A percentile compares a stretch with the other conserved stretches of the same genome.
Conservation (phyloP, 75 land plant genomes). For the Isoetes taiwanensis region DNA sequence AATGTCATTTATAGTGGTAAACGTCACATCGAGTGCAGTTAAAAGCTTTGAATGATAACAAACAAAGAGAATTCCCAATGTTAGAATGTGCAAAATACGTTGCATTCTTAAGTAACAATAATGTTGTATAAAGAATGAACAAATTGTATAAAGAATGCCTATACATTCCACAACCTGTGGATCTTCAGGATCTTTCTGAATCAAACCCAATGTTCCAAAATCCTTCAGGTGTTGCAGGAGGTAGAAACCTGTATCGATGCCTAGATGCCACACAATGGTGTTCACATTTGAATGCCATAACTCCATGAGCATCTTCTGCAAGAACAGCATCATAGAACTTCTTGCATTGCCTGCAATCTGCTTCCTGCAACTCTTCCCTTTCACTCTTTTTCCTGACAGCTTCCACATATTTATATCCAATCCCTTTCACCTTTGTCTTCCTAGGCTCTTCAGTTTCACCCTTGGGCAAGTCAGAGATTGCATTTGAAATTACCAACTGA, state of each 20-base stretch:
- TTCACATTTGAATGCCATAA: conserved; percentile 41
- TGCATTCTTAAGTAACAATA: no score
- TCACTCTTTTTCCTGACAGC: conserved; percentile 80
- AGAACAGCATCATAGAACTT: conserved; percentile 95
- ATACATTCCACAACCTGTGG: no score
- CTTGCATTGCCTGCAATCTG: conserved; percentile 92
- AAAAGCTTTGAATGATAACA: no score
- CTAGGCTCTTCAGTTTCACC: conserved; percentile 3
- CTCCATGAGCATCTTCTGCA: conserved; percentile 26
- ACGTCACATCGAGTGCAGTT: no score
- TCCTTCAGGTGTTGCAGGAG: conserved; percentile 91
- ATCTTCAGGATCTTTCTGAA: no score
- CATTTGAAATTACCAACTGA: background rate
- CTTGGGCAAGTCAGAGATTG: background rate
- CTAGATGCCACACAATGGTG: conserved; percentile 86
- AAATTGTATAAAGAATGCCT: no score
- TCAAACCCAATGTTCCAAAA: conserved; percentile 99
- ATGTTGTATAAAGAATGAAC: no score
- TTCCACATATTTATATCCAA: conserved; percentile 48
- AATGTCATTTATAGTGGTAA: no score
- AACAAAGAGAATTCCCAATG: no score
- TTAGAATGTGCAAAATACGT: no score
- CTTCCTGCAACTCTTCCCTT: conserved; percentile 63
- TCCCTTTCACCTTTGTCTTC: background rate
- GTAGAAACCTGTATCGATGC: conserved; percentile 68